Conservation (phyloP, 306 rosid genomes). For the Trifolium dubium region DNA sequence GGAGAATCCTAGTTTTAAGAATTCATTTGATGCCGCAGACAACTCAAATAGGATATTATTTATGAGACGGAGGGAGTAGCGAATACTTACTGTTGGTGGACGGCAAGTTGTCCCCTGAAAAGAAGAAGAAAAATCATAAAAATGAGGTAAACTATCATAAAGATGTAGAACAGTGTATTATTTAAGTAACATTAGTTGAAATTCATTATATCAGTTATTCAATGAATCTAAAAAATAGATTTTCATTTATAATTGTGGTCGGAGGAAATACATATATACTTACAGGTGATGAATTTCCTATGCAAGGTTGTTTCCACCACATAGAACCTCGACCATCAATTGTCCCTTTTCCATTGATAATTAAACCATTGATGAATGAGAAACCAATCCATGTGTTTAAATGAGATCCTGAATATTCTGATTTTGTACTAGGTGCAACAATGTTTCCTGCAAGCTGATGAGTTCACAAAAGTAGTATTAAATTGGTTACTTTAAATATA, state of each 20-base stretch:
- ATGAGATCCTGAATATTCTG: constrained; percentile 46
- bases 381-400: constrained; percentile 57
- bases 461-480: neutral
- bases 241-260: no score
- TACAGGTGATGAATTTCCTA: constrained; percentile 45
- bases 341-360: constrained; percentile 46
- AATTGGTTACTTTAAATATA: neutral
- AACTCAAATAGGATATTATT: no score
- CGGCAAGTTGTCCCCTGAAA: constrained; percentile 54
- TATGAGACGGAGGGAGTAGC: no score
- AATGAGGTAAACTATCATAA: neutral
- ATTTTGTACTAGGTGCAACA: constrained; percentile 51
- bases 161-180: neutral
- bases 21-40: no score
- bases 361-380: constrained; percentile 46
- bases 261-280: neutral
- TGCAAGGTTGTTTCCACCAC: constrained; percentile 59
- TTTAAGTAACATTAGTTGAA: neutral
- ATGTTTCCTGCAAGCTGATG: constrained; percentile 55
- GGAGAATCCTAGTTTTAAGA: no score
- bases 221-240: no score
- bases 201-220: neutral
- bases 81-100: constrained; percentile 55
- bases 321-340: constrained; percentile 56
- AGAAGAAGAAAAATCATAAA: neutral